Evolutionary conservation across 1,139 yeast species (phyloP).

Genomic region (Nakaseomyces uthaithaninus): DNA sequence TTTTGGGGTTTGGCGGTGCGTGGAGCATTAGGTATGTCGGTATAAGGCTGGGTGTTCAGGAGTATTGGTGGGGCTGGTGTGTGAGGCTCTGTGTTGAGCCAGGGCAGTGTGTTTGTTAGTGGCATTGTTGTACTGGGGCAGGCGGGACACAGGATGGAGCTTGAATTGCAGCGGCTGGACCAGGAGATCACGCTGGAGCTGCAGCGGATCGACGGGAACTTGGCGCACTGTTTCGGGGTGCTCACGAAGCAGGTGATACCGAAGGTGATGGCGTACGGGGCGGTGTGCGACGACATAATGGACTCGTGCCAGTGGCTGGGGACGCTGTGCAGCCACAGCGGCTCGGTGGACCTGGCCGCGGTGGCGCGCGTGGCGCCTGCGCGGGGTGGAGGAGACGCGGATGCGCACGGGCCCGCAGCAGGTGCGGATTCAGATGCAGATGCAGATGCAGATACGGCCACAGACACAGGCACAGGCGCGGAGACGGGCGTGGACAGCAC

Average conservation of each 20-base stretch:
- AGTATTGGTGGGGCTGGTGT: too few relatives aligned
- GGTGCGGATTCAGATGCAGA: slow-evolving; percentile 1
- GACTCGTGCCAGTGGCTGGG: slow-evolving; percentile 28
- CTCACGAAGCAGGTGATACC: slow-evolving; percentile 31
- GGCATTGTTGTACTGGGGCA: too few relatives aligned
- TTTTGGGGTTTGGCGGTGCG: too few relatives aligned
- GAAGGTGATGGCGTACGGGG: slow-evolving; percentile 24
- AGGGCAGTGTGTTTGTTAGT: too few relatives aligned
- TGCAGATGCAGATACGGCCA: too few relatives aligned
- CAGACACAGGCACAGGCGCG: too few relatives aligned
- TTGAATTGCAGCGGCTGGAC: slow-evolving; percentile 54
- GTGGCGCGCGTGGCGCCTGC: slow-evolving; percentile 4
- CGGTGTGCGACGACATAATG: slow-evolving; percentile 26
- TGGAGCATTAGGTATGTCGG: too few relatives aligned
- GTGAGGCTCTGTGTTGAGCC: too few relatives aligned
- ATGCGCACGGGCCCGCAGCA: not conserved
- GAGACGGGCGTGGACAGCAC: too few relatives aligned
- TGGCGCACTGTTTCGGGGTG: slow-evolving; percentile 27
- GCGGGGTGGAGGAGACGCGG: not conserved
- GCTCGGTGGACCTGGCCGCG: slow-evolving; percentile 22
- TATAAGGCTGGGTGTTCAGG: too few relatives aligned
- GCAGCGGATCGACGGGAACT: slow-evolving; percentile 63
- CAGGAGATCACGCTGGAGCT: slow-evolving; percentile 72
- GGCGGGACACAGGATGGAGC: too few relatives aligned
- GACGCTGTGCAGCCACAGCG: slow-evolving; percentile 29